Base-by-base conservation (phyloP, 352 stramenopile genomes). In the Aphanomyces euteiches region DNA sequence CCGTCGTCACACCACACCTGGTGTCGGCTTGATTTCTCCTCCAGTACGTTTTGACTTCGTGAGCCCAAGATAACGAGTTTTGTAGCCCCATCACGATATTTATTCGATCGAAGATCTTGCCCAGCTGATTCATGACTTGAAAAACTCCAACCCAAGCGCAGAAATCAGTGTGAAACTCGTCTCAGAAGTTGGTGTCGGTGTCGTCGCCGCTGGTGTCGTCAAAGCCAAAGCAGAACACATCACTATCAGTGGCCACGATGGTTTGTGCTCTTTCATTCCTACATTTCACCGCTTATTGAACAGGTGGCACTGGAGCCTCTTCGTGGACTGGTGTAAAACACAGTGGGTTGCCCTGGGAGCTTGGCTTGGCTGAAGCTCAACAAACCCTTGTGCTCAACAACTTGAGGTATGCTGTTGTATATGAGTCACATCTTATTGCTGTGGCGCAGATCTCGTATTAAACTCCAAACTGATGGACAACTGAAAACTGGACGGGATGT, bases 31-130 rank as follows among this genome's bases (percentile, higher is more conserved):
- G 19, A 98, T 98, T 75, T 98, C 93, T 3, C 96, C 96, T 57
- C 95, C 96, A 45, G 59, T 67, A 56, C 21, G 41, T 17, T 21
- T 12, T 21, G 12, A 17, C 56, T 37, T 17, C 36, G 8, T 63
- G 36, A 7, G 15, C n/a, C 19, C 7, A 43, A 41, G 19, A 40
- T 48, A 19, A 66, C 37, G 7, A 41, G 17, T 8, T 21, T 5
- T 53, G 38, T 67, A 67, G 72, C 96, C 96, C 15, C 96, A 99
- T 72, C 96, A 99, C 79, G 96, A 99, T 76, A 98, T 99, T 81
- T 99, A 99, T 79, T 98, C 93, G 8, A 98, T 99, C 72, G 96
- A 99, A 80, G 95, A 99, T 86, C 77, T 99, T 53, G 95, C 95
- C 4, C 96, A 99, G 79, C 84, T 99, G 40, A 98, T 99, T 74